Conservation (phyloP, 768 basidiomycete species). For the Asterophora lycoperdoides region DNA sequence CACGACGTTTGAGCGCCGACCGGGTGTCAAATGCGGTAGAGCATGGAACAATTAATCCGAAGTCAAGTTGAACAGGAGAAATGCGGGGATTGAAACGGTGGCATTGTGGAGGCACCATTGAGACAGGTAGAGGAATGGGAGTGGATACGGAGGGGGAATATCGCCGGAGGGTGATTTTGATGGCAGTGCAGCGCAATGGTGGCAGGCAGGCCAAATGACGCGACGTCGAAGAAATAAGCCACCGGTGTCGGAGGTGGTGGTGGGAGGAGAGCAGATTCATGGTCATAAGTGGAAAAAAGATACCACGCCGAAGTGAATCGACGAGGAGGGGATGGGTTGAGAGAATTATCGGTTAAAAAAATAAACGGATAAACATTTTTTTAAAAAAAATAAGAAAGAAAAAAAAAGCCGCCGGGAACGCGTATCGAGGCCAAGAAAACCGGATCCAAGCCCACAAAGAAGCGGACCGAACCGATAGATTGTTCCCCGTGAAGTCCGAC, state of each 20-base stretch:
- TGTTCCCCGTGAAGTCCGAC: too few relatives aligned
- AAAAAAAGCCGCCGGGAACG: neutral
- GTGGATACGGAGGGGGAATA: constrained; percentile 4
- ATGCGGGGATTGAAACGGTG: constrained; percentile 1
- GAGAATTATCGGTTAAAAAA: neutral
- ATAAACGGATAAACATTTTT: neutral
- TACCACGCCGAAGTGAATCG: neutral
- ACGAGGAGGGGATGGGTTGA: neutral
- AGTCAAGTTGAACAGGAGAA: neutral
- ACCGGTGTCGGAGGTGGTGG: neutral
- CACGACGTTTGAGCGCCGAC: constrained; percentile 4
- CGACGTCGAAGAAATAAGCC: neutral
- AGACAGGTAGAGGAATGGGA: neutral
- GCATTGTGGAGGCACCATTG: constrained; percentile 6
- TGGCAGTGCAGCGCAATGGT: constrained; percentile 15
- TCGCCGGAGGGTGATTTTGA: constrained; percentile 9
- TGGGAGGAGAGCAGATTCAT: neutral
- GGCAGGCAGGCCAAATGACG: neutral
- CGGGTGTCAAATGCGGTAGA: constrained; percentile 2
- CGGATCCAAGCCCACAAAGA: too few relatives aligned
- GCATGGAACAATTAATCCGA: constrained; percentile 11
- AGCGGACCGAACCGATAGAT: too few relatives aligned
- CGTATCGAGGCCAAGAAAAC: too few relatives aligned
- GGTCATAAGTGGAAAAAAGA: neutral
- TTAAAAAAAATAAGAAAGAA: too few relatives aligned